Conservation (phyloP, 352 stramenopile species). For the Globisporangium nodosum region DNA sequence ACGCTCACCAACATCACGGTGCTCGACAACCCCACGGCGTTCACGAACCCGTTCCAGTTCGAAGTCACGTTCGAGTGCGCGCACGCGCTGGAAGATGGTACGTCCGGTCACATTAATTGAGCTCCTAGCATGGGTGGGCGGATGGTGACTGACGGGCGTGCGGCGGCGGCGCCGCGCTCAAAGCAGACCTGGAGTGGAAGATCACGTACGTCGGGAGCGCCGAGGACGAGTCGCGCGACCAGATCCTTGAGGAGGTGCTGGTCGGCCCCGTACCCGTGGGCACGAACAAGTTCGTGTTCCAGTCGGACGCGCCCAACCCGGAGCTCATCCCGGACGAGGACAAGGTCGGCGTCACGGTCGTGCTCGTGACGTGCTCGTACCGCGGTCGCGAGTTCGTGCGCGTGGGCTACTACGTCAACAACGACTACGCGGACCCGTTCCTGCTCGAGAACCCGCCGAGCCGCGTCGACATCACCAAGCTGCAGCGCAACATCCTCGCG, state of each 20-base stretch:
- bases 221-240: slow-evolving; percentile 94
- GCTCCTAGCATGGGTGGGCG: no score
- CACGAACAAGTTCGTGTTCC: slow-evolving; percentile 98
- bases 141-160: background rate
- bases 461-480: slow-evolving; percentile 87
- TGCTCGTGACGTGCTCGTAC: slow-evolving; percentile 98
- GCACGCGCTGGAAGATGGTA: slow-evolving; percentile 92
- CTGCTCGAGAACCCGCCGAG: slow-evolving; percentile 76
- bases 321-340: slow-evolving; percentile 92
- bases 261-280: slow-evolving; percentile 97
- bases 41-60: slow-evolving; percentile 99
- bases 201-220: slow-evolving; percentile 98
- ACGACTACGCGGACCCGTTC: slow-evolving; percentile 95
- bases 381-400: slow-evolving; percentile 96
- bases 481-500: slow-evolving; percentile 95
- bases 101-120: slow-evolving; percentile 10
- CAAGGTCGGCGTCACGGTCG: slow-evolving; percentile 98
- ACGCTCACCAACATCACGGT: slow-evolving; percentile 94
- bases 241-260: slow-evolving; percentile 97
- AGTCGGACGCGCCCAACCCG: slow-evolving; percentile 92
- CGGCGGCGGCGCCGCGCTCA: background rate
- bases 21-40: slow-evolving; percentile 96
- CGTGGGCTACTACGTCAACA: slow-evolving; percentile 96
- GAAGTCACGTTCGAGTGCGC: slow-evolving; percentile 99
- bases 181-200: slow-evolving; percentile 98